Percentiles rank a stretch among this genome's conserved stretches.
phyloP scores from a whole-genome alignment of 1,284 basidiomycete species.

The Sanguinoderma infundibulare region DNA sequence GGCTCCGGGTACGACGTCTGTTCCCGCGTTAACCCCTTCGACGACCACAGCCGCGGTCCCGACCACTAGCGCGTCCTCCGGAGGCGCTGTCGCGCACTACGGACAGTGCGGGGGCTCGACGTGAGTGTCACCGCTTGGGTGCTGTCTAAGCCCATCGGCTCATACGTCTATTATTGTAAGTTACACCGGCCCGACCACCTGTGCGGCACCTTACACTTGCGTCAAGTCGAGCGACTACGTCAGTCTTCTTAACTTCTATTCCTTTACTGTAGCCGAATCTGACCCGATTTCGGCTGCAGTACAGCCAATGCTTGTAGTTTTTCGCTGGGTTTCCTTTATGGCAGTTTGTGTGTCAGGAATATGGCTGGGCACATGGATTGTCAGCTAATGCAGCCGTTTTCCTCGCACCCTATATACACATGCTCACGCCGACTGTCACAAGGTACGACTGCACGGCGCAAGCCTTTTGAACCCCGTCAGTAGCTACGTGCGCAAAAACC shows the following conservation, averaged over 20 bases:
- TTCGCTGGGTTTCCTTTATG: neutral
- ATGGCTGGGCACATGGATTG: neutral
- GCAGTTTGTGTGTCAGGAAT: too few species aligned
- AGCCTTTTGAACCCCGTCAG: neutral
- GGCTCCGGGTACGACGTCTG: constrained; percentile 19
- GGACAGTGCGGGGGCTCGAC: constrained; percentile 44
- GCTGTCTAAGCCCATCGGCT: neutral
- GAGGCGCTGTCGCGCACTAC: constrained; percentile 39
- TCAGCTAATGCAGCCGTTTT: neutral
- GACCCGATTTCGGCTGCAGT: constrained; percentile 31
- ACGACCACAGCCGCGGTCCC: constrained; percentile 26
- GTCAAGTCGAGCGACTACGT: constrained; percentile 26
- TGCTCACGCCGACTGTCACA: neutral
- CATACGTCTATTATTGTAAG: neutral
- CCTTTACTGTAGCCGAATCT: neutral
- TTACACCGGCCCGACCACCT: constrained; percentile 22
- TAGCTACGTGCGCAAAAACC: constrained; percentile 10
- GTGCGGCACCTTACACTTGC: constrained; percentile 20
- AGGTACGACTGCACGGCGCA: neutral
- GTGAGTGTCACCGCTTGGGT: constrained; percentile 25
- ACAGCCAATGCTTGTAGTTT: constrained; percentile 42
- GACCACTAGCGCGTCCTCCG: constrained; percentile 20
- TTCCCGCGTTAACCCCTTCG: constrained; percentile 33
- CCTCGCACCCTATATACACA: neutral
- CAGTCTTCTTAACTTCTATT: neutral